Base-by-base conservation (phyloP, 2,329 filamentous ascomycete genomes). In the Alternaria dauci region DNA sequence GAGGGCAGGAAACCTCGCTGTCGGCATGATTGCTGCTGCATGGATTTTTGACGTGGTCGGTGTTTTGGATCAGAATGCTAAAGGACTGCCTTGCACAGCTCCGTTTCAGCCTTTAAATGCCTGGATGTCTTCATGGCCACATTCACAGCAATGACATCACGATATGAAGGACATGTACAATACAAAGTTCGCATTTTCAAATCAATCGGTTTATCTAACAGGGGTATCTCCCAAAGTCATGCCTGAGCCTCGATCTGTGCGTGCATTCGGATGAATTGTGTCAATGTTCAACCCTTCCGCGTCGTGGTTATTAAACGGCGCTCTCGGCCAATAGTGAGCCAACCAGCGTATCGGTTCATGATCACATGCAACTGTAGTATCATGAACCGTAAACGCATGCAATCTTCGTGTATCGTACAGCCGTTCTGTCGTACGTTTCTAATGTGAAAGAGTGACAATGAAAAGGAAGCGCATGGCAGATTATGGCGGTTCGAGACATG, bases 161-260 rank as follows among this genome's bases (percentile, higher is more conserved):
- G 46, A 51, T 30, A 48, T 28, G 16, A 32, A 42, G 20, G 51
- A 34, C 48, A 56, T 69, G 65, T 68, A 70, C 57, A 65, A 62
- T 61, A 66, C 32, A 50, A 63, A 62, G 55, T 12, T 56, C 62
- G 61, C 44, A 58, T 46, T 58, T 57, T 30, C 23, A 58, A 30
- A 30, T 41, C 38, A 14, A 44, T 28, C 18, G 30, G 14, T 48
- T 43, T 32, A 53, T 58, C 30, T 54, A 53, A 30, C 8, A 16
- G 23, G 34, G 25, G 39, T 38, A 52, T 52, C 23, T 43, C 11
- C 4, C 23, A 28, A 39, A 20, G 8, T 8, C 4, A 26, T 32
- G 34, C 34, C 23, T 25, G 28, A 18, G 32, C 32, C n/a, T 51
- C n/a, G 1, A 8, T 20, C 12, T 32, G 18, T 28, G 50, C 18